These are phyloP conservation scores for Aureobasidium sp. DNA, from an alignment of 2,329 filamentous ascomycete genomes.

Conservation along the genomic window DNA sequence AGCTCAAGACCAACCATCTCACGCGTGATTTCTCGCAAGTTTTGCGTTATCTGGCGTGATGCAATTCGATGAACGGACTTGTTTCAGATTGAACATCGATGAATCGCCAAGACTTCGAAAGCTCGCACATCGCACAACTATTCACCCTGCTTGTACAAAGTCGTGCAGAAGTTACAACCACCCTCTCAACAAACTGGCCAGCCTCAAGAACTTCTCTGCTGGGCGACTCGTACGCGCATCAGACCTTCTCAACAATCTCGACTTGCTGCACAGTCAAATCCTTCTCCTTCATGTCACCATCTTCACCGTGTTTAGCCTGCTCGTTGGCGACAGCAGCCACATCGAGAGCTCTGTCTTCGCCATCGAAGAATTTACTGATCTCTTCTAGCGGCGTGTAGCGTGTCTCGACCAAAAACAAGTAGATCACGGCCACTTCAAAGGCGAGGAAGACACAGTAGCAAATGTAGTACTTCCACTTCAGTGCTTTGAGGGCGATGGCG, in stretches of 20 bases:
- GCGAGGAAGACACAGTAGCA: conserved; percentile 25
- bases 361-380: conserved; percentile 35
- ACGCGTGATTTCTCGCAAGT: no score
- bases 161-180: no score
- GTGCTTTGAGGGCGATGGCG: conserved; percentile 23
- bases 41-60: no score
- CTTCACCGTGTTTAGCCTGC: not conserved
- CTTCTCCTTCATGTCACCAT: not conserved
- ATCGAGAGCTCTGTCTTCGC: conserved; percentile 7
- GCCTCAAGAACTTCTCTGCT: no score
- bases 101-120: no score
- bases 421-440: conserved; percentile 24
- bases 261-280: not conserved
- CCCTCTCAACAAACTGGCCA: no score
- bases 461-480: conserved; percentile 22
- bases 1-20: no score
- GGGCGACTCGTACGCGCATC: not conserved
- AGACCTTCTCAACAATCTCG: not conserved
- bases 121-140: no score
- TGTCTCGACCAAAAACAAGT: conserved; percentile 33
- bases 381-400: conserved; percentile 37
- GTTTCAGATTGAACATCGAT: no score
- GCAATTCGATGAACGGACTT: no score
- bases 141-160: no score
- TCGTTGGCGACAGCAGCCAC: conserved; percentile 3